Base-by-base conservation (phyloP, 2,329 filamentous ascomycete genomes). In the Grosmannia penicillata region DNA sequence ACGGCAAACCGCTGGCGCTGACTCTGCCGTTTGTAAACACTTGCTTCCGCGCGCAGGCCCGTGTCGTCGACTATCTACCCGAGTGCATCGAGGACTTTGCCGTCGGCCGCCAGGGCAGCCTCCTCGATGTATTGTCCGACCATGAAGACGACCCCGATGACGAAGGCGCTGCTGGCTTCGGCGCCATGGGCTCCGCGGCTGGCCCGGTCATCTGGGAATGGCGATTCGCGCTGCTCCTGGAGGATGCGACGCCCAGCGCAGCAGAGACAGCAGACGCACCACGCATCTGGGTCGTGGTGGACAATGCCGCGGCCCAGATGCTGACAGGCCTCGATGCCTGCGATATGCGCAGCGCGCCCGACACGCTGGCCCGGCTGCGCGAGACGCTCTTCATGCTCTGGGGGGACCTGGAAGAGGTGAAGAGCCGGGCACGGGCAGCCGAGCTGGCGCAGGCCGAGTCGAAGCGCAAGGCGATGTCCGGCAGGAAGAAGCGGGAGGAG, bases 51-150 rank as follows among this genome's bases (percentile, higher is more conserved):
- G 63, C 74, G 18, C 65, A 69, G 25, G 77, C 83, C 26, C 78
- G 83, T n/a, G 78, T 93, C 2, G 69, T 93, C 26, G 83, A 94
- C 57, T 95, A 82, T 54, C 73, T 69, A 41, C 89, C 89, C 0
- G 58, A 65, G 3, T 65, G 66, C 1, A 59, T 95, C 1, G 70
- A 76, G 45, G 73, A 89, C 41, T 95, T 95, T 53, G 64, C 80
- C 4, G 56, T 55, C 23, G 62, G 63, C 39, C 61, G 58, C 29
- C 61, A 60, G 42, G 37, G 36, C 3, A 58, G 55, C 17, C 66
- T 76, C 22, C 68, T 59, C 36, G 67, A 71, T 26, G 47, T 59
- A 0, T 56, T 79, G 11, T 69, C 66, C 1, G 66, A 66, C 40
- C 48, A 48, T 36, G 56, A 63, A 21, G 53, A 56, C 7, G 57